Conservation (phyloP, 2,329 filamentous ascomycete genomes). For the Dissoconium aciculare region DNA sequence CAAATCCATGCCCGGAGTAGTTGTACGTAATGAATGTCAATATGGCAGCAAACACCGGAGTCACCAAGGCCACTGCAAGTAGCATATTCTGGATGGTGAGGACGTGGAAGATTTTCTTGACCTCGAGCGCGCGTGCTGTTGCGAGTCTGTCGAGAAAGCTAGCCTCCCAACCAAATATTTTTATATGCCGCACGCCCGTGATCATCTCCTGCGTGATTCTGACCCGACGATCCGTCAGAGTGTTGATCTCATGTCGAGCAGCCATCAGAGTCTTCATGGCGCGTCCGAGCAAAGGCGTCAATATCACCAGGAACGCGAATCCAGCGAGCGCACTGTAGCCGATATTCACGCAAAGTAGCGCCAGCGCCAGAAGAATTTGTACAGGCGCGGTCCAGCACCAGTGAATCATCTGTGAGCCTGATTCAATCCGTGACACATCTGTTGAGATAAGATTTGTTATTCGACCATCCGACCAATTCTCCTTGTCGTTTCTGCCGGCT, state of each 20-base stretch:
- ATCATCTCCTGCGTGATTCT: slow-evolving; percentile 78
- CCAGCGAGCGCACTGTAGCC: background rate
- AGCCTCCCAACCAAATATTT: slow-evolving; percentile 82
- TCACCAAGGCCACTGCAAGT: slow-evolving; percentile 59
- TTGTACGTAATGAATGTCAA: slow-evolving; percentile 66
- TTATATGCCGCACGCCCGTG: slow-evolving; percentile 79
- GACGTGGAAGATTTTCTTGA: slow-evolving; percentile 60
- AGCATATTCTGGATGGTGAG: slow-evolving; percentile 66
- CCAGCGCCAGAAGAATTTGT: slow-evolving; percentile 2
- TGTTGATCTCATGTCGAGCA: background rate
- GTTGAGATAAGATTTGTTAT: slow-evolving; percentile 3
- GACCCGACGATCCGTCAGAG: background rate
- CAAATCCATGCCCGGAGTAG: slow-evolving; percentile 46
- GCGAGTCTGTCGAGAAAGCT: slow-evolving; percentile 62
- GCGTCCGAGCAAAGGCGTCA: background rate
- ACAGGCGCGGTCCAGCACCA: background rate
- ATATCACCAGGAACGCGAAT: background rate
- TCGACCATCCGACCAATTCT: slow-evolving; percentile 1
- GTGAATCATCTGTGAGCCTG: background rate
- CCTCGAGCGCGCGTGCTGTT: slow-evolving; percentile 56
- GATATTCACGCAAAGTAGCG: slow-evolving; percentile 1
- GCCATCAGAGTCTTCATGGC: background rate
- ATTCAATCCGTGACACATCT: slow-evolving; percentile 1
- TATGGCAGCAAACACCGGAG: slow-evolving; percentile 85
- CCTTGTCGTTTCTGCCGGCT: background rate